Evolutionary conservation across 345 rosid genomes (phyloP), one percentile per base, ranked within the genome.

Genomic region (Eucalyptus cloeziana): DNA sequence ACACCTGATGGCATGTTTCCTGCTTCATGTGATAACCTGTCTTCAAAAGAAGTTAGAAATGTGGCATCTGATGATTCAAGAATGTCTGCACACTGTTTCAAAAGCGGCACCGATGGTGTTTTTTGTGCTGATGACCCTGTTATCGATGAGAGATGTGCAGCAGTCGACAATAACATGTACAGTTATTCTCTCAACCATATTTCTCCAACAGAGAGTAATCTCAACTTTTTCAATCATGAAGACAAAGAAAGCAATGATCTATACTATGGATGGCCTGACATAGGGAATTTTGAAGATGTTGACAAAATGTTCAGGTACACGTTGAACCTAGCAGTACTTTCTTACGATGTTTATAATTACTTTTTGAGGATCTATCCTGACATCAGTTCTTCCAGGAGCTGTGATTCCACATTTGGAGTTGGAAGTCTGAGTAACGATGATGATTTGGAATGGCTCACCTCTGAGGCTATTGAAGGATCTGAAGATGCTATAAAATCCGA

Each of bases 281-380:
- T 97, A 33, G 98, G 94, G 62, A 95, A 95, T 91, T 96, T 97
- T 91, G 99, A 96, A 93, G 99, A 97, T 92, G 96, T 97, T 90
- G 96, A 97, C 93, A 93, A 93, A 91, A 95, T 97, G 97, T 96
- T 97, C 87, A 94, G 99, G 99, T 97, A 90, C 89, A 30, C 14
- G 43, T 86, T 83, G 83, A 44, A 15, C 6, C 85, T 33, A 22
- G 71, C 60, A 8, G 49, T 47, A 52, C 67, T 90, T 56, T 87
- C 11, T 51, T 24, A 49, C 3, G 25, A 6, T 49, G 54, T 89
- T 43, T 88, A 71, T 33, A 25, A 4, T 19, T 44, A 7, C 86
- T 51, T 30, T n/a, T 86, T 88, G 67, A 69, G 71, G 52, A 14
- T 51, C 49, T 30, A 83, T 31, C 49, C 44, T 19, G 44, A 49